Conservation (phyloP, 2,329 filamentous ascomycete genomes). For the Trichoderma sp. region DNA sequence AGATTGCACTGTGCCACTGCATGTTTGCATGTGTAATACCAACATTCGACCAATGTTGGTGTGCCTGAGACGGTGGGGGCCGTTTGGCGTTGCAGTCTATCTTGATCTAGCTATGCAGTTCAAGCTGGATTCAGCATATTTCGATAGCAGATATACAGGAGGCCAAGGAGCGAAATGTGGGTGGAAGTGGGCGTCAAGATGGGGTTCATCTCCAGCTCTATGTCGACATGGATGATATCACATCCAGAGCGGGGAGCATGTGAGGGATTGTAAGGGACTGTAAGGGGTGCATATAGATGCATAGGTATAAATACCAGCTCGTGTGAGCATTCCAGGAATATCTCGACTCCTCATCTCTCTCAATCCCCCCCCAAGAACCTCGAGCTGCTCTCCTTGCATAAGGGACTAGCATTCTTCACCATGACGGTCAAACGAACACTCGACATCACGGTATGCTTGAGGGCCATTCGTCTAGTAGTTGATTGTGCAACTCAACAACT, state of each 20-base stretch:
- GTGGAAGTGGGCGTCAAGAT: neutral
- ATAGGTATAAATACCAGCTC: neutral
- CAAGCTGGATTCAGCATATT: neutral
- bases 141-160: neutral
- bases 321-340: neutral
- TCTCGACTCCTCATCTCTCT: neutral
- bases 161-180: neutral
- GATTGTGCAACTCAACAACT: too few species aligned
- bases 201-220: neutral
- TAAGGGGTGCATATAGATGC: neutral
- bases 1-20: neutral
- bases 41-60: neutral
- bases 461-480: too few species aligned
- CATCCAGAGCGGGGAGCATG: neutral
- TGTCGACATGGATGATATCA: neutral
- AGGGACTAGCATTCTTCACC: neutral
- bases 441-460: slow-evolving; percentile 19
- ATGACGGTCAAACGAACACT: neutral
- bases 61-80: neutral
- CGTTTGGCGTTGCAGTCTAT: neutral
- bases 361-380: neutral
- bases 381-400: neutral
- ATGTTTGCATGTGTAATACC: neutral
- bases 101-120: neutral
- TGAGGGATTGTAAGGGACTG: neutral